Conservation (phyloP, 2,329 filamentous ascomycete species). For the Xylogone sp. region DNA sequence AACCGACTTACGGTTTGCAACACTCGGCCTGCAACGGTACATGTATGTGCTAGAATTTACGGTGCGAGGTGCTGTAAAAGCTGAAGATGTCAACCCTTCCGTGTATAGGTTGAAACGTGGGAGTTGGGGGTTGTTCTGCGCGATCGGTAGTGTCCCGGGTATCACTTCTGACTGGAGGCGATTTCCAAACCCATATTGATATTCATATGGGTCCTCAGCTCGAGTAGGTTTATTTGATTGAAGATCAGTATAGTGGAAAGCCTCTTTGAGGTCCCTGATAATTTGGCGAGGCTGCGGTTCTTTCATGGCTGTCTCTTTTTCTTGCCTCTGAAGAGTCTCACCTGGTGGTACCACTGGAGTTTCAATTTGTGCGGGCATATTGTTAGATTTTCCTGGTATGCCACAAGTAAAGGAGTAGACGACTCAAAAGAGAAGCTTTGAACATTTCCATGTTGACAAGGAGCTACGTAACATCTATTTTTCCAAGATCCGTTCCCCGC, state of each 20-base stretch:
- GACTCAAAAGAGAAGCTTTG: neutral
- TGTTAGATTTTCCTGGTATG: neutral
- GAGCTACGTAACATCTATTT: neutral
- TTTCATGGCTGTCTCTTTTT: neutral
- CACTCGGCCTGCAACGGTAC: slow-evolving; percentile 41
- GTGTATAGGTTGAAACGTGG: slow-evolving; percentile 37
- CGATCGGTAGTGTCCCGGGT: slow-evolving; percentile 34
- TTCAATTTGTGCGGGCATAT: neutral
- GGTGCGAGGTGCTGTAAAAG: slow-evolving; percentile 35
- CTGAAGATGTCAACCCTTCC: slow-evolving; percentile 37
- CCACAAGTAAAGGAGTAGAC: neutral
- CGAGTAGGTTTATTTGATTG: slow-evolving; percentile 26
- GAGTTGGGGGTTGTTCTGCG: slow-evolving; percentile 35
- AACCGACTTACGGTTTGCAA: slow-evolving; percentile 37
- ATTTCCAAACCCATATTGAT: slow-evolving; percentile 48
- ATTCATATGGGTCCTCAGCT: slow-evolving; percentile 49
- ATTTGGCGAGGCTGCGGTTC: neutral
- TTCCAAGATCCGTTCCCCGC: neutral
- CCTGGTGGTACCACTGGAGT: neutral
- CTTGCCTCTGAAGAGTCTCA: neutral
- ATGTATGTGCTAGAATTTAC: slow-evolving; percentile 13
- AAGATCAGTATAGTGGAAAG: slow-evolving; percentile 2
- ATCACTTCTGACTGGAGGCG: slow-evolving; percentile 31
- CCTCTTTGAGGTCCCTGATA: neutral
- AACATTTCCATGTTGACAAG: neutral